phyloP scores from a whole-genome alignment of 345 rosid genomes.

The Angophora floribunda region DNA sequence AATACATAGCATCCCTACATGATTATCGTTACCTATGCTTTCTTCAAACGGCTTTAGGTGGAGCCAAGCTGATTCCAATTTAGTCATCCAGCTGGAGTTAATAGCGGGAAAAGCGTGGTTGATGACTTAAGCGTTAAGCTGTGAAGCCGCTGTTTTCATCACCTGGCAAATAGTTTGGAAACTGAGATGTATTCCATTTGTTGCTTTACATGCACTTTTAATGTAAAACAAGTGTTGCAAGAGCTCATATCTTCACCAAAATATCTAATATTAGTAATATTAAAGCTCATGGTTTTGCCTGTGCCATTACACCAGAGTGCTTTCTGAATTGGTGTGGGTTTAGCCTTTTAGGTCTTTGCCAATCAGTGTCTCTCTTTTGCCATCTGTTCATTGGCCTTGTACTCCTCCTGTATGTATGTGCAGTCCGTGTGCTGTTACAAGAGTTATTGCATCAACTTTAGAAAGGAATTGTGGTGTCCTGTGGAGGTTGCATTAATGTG shows the following conservation, averaged over 20 bases:
- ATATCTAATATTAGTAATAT: not conserved
- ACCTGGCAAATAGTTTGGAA: too few species aligned
- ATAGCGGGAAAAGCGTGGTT: too few species aligned
- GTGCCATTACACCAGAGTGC: not conserved
- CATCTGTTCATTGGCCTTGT: not conserved
- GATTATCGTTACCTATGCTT: too few species aligned
- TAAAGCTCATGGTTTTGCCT: not conserved
- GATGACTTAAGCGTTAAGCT: too few species aligned
- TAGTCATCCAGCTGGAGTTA: too few species aligned
- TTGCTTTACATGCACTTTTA: too few species aligned
- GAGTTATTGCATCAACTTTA: not conserved
- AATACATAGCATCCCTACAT: too few species aligned
- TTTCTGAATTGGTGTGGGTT: not conserved
- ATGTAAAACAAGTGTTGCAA: not conserved
- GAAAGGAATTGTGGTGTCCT: not conserved
- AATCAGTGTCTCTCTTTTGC: not conserved
- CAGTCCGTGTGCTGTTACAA: not conserved
- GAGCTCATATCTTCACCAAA: not conserved
- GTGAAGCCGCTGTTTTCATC: too few species aligned
- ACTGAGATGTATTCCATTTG: too few species aligned
- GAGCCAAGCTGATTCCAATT: too few species aligned
- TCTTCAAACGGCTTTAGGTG: too few species aligned
- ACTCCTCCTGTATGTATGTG: not conserved
- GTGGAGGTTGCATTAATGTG: not conserved
- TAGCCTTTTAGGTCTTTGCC: not conserved